Percentiles rank a stretch among this genome's conserved stretches.
Conservation (phyloP, 2,329 filamentous ascomycete genomes). For the Pyrenochaeta sp. region DNA sequence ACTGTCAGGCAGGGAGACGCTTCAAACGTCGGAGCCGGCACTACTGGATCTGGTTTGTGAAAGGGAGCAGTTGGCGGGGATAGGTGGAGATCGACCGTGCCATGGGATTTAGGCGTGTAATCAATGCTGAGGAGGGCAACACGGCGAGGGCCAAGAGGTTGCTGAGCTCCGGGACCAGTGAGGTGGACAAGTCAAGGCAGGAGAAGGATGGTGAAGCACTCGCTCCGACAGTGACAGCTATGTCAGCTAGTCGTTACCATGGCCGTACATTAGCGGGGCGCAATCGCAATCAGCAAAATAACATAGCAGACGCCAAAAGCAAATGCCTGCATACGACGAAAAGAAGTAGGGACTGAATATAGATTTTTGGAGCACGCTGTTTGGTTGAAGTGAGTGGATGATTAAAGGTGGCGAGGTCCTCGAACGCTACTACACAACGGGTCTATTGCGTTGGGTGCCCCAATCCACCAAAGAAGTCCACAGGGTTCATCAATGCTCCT, state of each 20-base stretch:
- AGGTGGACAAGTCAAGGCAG: constrained; percentile 17
- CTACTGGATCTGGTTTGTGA: constrained; percentile 36
- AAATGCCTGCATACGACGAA: constrained; percentile 36
- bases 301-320: constrained; percentile 39
- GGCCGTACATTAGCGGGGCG: constrained; percentile 25
- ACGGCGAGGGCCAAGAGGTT: constrained; percentile 35
- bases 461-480: constrained; percentile 39
- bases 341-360: constrained; percentile 40
- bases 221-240: constrained; percentile 31
- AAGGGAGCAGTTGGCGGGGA: constrained; percentile 42
- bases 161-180: constrained; percentile 28
- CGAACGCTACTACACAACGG: constrained; percentile 40
- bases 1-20: constrained; percentile 34
- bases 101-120: constrained; percentile 39
- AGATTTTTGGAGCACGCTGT: constrained; percentile 41
- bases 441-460: constrained; percentile 33
- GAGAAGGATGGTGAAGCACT: constrained; percentile 32
- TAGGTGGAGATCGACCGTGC: constrained; percentile 43
- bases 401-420: constrained; percentile 50
- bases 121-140: constrained; percentile 35
- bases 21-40: constrained; percentile 48
- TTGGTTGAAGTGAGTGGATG: constrained; percentile 43
- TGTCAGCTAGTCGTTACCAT: constrained; percentile 34
- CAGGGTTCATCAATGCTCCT: constrained; percentile 35
- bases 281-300: constrained; percentile 35